Evolutionary conservation across 2,329 filamentous ascomycete genomes (phyloP).

Genomic region (Bipolaris cookei): DNA sequence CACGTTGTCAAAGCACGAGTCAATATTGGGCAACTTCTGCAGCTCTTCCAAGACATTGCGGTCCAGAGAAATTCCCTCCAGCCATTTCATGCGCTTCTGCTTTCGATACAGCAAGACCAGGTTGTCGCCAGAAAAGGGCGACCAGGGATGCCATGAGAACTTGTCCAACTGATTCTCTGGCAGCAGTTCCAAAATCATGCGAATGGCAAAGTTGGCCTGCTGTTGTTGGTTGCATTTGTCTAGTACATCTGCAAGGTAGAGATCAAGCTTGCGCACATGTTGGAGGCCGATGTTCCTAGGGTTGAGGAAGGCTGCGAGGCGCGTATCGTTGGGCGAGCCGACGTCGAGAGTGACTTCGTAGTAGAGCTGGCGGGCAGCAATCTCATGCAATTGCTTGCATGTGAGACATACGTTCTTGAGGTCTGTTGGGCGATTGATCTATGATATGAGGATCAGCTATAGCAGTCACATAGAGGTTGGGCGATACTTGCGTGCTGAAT

Average conservation of each 20-base stretch:
- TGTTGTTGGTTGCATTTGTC: constrained; percentile 55
- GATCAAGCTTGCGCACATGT: constrained; percentile 54
- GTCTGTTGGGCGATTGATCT: constrained; percentile 56
- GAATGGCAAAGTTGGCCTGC: constrained; percentile 56
- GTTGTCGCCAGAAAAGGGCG: constrained; percentile 56
- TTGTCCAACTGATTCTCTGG: constrained; percentile 57
- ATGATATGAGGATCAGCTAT: not conserved
- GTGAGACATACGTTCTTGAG: constrained; percentile 57
- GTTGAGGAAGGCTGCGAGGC: constrained; percentile 54
- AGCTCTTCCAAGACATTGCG: constrained; percentile 50
- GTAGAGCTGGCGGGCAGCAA: constrained; percentile 56
- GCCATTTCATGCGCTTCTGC: constrained; percentile 57
- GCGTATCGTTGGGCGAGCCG: constrained; percentile 53
- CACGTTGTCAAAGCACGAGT: constrained; percentile 51
- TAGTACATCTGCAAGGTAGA: constrained; percentile 54
- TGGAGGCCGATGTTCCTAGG: constrained; percentile 56
- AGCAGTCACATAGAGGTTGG: not conserved
- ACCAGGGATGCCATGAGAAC: constrained; percentile 60
- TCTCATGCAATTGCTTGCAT: constrained; percentile 55
- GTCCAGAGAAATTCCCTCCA: constrained; percentile 57
- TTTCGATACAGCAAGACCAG: constrained; percentile 56
- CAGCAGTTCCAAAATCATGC: constrained; percentile 57
- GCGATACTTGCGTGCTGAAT: constrained; percentile 45
- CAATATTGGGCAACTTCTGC: constrained; percentile 51
- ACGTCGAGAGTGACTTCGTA: constrained; percentile 56